Percentiles rank a stretch among this genome's conserved stretches.
Conservation (phyloP, 1,284 basidiomycete species). For the Puccinia triticina region DNA sequence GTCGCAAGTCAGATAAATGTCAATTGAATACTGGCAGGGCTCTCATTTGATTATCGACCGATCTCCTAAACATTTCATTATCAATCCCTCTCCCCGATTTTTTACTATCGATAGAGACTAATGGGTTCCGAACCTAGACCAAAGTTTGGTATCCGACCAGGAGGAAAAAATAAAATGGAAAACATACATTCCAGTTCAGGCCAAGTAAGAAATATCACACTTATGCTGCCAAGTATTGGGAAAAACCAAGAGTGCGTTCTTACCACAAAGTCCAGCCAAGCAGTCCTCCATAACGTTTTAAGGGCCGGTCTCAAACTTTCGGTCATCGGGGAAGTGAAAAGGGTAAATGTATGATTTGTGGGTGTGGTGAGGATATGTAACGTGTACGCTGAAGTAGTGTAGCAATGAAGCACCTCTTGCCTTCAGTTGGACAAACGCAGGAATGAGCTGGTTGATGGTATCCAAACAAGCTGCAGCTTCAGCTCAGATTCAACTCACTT, state of each 20-base stretch:
- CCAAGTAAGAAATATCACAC: conserved; percentile 74
- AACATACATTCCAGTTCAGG: not conserved
- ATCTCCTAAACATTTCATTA: conserved; percentile 67
- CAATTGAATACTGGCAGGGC: conserved; percentile 34
- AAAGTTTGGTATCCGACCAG: not conserved
- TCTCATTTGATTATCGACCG: conserved; percentile 54
- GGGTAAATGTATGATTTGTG: conserved; percentile 91
- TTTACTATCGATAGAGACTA: conserved; percentile 33
- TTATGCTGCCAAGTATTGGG: not conserved
- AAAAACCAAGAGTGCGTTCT: conserved; percentile 59
- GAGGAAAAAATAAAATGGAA: conserved; percentile 7
- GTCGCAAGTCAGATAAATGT: too few species aligned
- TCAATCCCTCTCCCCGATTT: conserved; percentile 74
- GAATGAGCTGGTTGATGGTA: not conserved
- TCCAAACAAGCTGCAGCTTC: not conserved
- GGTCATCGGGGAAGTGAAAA: conserved; percentile 77
- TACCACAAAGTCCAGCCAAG: conserved; percentile 90
- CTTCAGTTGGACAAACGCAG: conserved; percentile 25
- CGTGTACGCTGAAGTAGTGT: conserved; percentile 88
- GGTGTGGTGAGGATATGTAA: conserved; percentile 89
- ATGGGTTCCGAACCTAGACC: conserved; percentile 40
- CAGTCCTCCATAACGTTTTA: conserved; percentile 84
- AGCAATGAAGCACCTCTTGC: conserved; percentile 62
- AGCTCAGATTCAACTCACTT: conserved; percentile 18
- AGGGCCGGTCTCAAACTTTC: conserved; percentile 73